phyloP scores from a whole-genome alignment of 441 rosid species.

The Populus tomentosa region DNA sequence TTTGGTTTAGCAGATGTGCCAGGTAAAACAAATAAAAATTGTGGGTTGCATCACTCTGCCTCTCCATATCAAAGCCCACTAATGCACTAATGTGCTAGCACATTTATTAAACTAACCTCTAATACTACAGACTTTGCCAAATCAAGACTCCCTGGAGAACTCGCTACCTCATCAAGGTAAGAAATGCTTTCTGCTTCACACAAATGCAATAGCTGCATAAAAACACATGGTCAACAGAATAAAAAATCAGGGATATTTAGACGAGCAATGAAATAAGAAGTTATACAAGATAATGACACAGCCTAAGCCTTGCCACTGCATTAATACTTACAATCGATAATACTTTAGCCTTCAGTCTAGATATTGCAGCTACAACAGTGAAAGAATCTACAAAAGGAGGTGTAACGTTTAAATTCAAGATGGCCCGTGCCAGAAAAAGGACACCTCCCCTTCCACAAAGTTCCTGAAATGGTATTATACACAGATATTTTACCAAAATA shows the following conservation, averaged over 20 bases:
- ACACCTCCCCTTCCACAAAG: constrained; percentile 85
- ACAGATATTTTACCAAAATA: constrained; percentile 10
- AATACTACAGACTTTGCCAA: constrained; percentile 72
- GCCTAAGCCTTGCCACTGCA: constrained; percentile 10
- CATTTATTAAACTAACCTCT: constrained; percentile 55
- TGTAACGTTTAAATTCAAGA: constrained; percentile 51
- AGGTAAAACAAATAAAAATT: background rate
- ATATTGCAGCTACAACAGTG: constrained; percentile 50
- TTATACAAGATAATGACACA: constrained; percentile 2
- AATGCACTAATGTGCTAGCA: background rate
- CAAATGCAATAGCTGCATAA: constrained; percentile 77
- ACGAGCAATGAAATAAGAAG: background rate
- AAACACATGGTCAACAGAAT: constrained; percentile 9
- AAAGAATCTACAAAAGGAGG: constrained; percentile 45
- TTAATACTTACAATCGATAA: constrained; percentile 71
- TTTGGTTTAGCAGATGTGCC: background rate
- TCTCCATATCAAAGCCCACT: constrained; percentile 1
- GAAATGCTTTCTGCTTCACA: constrained; percentile 92
- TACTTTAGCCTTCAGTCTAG: constrained; percentile 87
- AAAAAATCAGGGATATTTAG: background rate
- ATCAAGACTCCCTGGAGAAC: constrained; percentile 61
- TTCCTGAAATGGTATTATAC: constrained; percentile 50
- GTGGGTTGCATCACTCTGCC: background rate
- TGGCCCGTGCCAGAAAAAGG: constrained; percentile 67
- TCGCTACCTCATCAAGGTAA: constrained; percentile 90